These are phyloP conservation scores for Trichosporon faecale DNA, from an alignment of 1,284 basidiomycete species.

Conservation along the genomic window DNA sequence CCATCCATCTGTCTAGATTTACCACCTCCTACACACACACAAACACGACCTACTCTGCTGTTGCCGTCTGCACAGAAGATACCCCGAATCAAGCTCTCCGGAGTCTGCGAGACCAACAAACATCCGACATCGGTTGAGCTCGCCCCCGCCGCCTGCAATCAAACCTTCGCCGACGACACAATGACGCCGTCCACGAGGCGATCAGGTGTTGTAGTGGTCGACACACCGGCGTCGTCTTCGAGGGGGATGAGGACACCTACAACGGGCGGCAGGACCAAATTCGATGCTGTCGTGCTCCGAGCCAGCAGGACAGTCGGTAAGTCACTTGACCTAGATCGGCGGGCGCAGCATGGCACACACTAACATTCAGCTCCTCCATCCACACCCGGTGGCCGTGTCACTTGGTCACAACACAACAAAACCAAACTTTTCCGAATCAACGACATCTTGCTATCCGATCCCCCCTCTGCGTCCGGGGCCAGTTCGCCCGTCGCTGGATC, in stretches of 20 bases:
- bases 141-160: neutral
- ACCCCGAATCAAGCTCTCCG: neutral
- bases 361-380: neutral
- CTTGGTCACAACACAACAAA: slow-evolving; percentile 39
- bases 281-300: neutral
- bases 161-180: neutral
- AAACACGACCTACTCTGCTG: neutral
- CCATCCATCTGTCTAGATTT: neutral
- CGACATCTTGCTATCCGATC: slow-evolving; percentile 33
- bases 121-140: neutral
- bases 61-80: neutral
- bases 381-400: slow-evolving; percentile 24
- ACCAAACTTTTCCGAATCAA: slow-evolving; percentile 40
- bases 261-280: neutral
- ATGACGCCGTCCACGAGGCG: slow-evolving; percentile 3
- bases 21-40: neutral
- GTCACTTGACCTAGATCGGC: neutral
- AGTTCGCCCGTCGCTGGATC: slow-evolving; percentile 13
- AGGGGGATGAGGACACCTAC: neutral
- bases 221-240: neutral
- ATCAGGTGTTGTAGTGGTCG: neutral
- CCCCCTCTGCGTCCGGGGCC: slow-evolving; percentile 14
- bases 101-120: neutral
- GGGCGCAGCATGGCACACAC: neutral
- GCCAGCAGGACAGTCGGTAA: neutral